Evolutionary conservation across 257 asterid genomes (phyloP), one percentile per base, ranked within the genome.

Genomic region (Misopates orontium): DNA sequence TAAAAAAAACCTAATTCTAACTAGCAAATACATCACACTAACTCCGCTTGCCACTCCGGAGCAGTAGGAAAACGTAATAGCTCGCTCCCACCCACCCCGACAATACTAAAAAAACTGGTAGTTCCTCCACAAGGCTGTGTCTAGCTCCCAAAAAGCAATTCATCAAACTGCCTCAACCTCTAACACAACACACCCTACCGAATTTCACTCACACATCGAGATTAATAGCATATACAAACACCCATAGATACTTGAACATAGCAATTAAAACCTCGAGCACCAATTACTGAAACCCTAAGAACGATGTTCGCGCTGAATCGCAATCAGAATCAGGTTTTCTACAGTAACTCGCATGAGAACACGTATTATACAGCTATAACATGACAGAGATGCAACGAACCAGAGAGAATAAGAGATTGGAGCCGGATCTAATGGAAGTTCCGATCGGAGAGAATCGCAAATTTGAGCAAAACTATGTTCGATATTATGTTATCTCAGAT

Each of bases 361-460:
- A 66, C 55, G 56, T 1, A 61, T 61, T 0, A 20, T 17, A 39
- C 59, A 66, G 14, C 53, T 22, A 48, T n/a, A 36, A 8, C 8
- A 49, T 19, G 20, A 57, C 56, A 62, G 16, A 22, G 13, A 63
- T 8, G 59, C 18, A 75, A 74, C 82, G 73, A 73, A 73, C 85
- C 79, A 59, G 58, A 31, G 59, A 54, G 21, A 44, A n/a, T 8
- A 17, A 53, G 44, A 56, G 45, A 73, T 64, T 11, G 36, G 36
- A 67, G 71, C 62, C 66, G 82, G 88, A 81, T 82, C 87, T 76
- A 64, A 70, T 44, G 60, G 61, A 75, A 67, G 70, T 73, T 54
- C 69, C 87, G 87, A 85, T 88, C 85, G 63, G 74, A 64, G 68
- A 54, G 52, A 62, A 45, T 42, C 45, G 39, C 61, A 22, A 74